Base-by-base conservation (phyloP, 1,139 yeast species). In the Scheffersomyces segobiensis region DNA sequence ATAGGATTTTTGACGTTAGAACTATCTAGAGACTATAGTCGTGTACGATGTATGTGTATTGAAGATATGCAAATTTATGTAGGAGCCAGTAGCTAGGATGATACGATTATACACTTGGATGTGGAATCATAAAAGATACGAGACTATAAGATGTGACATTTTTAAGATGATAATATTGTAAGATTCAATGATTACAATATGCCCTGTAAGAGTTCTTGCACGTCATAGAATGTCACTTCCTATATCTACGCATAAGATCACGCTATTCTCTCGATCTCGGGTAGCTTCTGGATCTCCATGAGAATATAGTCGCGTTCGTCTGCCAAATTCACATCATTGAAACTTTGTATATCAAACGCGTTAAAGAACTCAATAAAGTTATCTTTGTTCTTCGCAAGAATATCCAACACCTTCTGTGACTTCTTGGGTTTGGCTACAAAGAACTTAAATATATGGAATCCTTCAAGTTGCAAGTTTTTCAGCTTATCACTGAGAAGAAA, bases 381-480 rank as follows among this genome's bases (percentile, higher is more conserved):
- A 55, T 84, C 88, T 68, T 92, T 87, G 72, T 95, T 95, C 68
- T 93, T 93, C 52, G 87, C 85, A 64, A 95, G 78, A 22, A 95
- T 90, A 71, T 93, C 98, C 59, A 84, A 77, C 2, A 95, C 87
- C 12, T 89, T 86, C 69, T 88, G 92, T 1, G 93, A 82, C 72
- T 93, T 93, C 64, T 89, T 88, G 6, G 99, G 99, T 71, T 95
- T 95, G 7, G 98, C 99, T 47, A 93, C 93, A 74, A 95, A 92
- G 51, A 88, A 91, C 73, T 95, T 95, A 77, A 95, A 95, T 49
- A 95, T 89, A 66, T 95, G 95, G 70, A 95, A 95, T 3, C 97
- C 95, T 72, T 95, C 99, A 58, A 87, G 77, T 71, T 93, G 97
- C 60, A 95, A 81, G 71, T 93, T 93, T 67, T 89, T 91, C 67